These are phyloP conservation scores for Bacidia rubella DNA, from an alignment of 495 filamentous ascomycete genomes.

Conservation along the genomic window DNA sequence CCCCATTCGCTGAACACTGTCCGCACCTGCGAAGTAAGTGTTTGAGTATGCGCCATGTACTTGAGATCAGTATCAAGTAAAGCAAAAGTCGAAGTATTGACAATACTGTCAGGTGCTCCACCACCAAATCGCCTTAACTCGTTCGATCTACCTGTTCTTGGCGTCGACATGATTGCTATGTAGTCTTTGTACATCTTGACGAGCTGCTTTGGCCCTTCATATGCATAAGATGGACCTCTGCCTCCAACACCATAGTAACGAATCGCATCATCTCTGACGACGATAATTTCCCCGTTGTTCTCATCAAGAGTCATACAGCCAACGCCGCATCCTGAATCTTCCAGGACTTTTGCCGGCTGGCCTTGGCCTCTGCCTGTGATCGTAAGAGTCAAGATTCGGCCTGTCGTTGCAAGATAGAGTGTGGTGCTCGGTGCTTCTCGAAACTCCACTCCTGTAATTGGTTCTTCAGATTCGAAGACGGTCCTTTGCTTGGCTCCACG, in stretches of 20 bases:
- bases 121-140: constrained; percentile 51
- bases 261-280: constrained; percentile 86
- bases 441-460: constrained; percentile 80
- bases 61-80: constrained; percentile 81
- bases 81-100: constrained; percentile 74
- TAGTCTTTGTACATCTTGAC: constrained; percentile 76
- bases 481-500: constrained; percentile 90
- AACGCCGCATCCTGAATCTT: constrained; percentile 76
- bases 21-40: constrained; percentile 63
- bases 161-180: constrained; percentile 77
- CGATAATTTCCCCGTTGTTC: constrained; percentile 67
- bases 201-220: constrained; percentile 77
- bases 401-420: constrained; percentile 84
- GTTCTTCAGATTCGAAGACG: constrained; percentile 93
- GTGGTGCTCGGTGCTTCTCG: constrained; percentile 53
- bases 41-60: constrained; percentile 81
- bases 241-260: constrained; percentile 85
- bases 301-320: constrained; percentile 86
- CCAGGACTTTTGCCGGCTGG: constrained; percentile 73
- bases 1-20: constrained; percentile 79
- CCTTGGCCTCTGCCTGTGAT: constrained; percentile 80
- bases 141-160: constrained; percentile 39
- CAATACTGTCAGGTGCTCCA: constrained; percentile 53
- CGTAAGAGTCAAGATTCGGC: constrained; percentile 69
- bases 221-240: constrained; percentile 72